Evolutionary conservation across 2,329 filamentous ascomycete species (phyloP), one percentile per base, ranked within the genome.

Genomic region (Fusarium torulosum): DNA sequence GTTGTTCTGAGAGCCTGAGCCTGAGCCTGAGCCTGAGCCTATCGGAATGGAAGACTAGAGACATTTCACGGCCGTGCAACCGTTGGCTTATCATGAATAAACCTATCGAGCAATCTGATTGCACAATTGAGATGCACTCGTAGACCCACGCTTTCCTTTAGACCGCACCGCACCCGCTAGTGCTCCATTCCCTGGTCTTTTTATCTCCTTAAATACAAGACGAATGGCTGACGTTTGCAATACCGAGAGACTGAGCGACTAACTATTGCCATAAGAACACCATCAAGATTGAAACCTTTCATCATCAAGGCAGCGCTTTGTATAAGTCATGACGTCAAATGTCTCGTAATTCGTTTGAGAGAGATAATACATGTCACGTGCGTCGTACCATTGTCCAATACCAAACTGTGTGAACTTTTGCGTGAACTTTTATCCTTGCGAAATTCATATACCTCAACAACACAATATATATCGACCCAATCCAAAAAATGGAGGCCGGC

Each of bases 401-500:
- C 20, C 17, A 20, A 17, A 2, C 27, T 20, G 20, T 47, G 35
- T 61, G 56, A 61, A 45, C 59, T 61, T 54, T 29, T 29, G 27
- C 27, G 27, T 29, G 27, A 29, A 29, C 27, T 29, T 37, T 54
- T 6, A n/a, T 54, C 6, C 13, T 44, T 8, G 3, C 3, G 6
- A 53, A 53, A 20, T 11, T 20, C 31, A 54, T 7, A 9, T 2
- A 6, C 1, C 6, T 14, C 29, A 33, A 6, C 1, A 5, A 29
- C 29, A 15, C 14, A 33, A 13, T 3, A 8, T 37, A 42, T 8
- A 3, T 4, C 17, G 15, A 23, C 19, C 35, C 13, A n/a, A 3
- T 17, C 4, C 2, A 19, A 17, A 38, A 6, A 17, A 63, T 60
- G 55, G 66, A 72, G 15, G 62, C 69, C 13, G 62, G 68, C 4